phyloP scores from a whole-genome alignment of 768 basidiomycete species.

The Termitomyces sp. region DNA sequence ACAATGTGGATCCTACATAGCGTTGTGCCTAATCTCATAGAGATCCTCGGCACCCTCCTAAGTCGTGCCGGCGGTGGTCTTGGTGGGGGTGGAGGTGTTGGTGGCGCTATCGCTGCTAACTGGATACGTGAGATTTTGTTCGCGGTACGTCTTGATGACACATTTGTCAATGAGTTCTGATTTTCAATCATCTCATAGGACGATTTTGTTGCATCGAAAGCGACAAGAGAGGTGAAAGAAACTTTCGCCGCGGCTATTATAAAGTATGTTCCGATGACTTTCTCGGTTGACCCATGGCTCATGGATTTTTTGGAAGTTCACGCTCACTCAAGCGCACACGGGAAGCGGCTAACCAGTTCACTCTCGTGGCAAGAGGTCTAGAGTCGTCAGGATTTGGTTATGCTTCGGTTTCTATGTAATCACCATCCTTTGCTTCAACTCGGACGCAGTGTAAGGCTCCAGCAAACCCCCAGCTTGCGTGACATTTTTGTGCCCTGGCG shows the following conservation, averaged over 20 bases:
- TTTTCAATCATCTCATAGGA: constrained; percentile 37
- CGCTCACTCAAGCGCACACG: constrained; percentile 70
- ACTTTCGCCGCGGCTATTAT: constrained; percentile 71
- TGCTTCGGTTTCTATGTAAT: constrained; percentile 57
- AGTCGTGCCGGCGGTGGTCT: constrained; percentile 37
- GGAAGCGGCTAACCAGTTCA: constrained; percentile 87
- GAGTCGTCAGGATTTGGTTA: constrained; percentile 87
- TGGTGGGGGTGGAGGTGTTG: constrained; percentile 19
- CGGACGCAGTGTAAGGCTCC: no score
- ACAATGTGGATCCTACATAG: constrained; percentile 32
- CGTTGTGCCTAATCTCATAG: constrained; percentile 78
- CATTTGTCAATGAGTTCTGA: not conserved
- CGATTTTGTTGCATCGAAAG: constrained; percentile 72
- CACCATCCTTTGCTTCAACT: not conserved
- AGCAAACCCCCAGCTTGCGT: no score
- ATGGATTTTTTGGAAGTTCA: constrained; percentile 39
- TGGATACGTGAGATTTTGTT: constrained; percentile 79
- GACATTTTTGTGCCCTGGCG: no score
- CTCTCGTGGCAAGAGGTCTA: constrained; percentile 77
- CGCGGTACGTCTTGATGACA: constrained; percentile 37
- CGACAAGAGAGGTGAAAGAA: constrained; percentile 71
- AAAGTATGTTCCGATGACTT: constrained; percentile 40
- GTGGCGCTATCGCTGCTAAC: constrained; percentile 32
- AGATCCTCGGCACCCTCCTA: constrained; percentile 68
- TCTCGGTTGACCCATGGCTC: not conserved